Evolutionary conservation across 768 basidiomycete species (phyloP).

Genomic region (Trametes sanguinea): DNA sequence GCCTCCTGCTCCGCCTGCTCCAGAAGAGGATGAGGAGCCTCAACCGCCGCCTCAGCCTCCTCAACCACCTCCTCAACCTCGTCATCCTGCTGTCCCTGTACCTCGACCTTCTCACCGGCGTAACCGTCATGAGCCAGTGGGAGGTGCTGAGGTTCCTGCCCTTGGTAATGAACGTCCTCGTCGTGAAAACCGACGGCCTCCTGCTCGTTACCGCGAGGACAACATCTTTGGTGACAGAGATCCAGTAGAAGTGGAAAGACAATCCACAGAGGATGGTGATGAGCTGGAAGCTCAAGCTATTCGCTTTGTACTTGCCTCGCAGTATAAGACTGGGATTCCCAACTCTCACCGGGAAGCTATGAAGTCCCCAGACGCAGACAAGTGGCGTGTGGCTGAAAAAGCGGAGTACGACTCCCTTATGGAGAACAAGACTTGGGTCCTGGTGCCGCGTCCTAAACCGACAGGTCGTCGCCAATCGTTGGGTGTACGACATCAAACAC

Average conservation of each 20-base stretch:
- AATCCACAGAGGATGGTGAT: not conserved
- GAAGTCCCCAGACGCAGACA: not conserved
- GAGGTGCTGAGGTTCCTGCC: not conserved
- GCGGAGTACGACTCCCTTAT: slow-evolving; percentile 6
- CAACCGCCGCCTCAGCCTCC: too few species aligned
- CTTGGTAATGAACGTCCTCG: not conserved
- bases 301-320: not conserved
- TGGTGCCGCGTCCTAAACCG: slow-evolving; percentile 21
- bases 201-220: not conserved
- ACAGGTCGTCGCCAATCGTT: not conserved
- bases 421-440: slow-evolving; percentile 3
- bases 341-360: not conserved
- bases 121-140: not conserved
- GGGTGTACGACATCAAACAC: not conserved
- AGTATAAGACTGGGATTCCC: not conserved
- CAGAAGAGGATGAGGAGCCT: too few species aligned
- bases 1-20: too few species aligned
- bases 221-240: not conserved
- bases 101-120: not conserved
- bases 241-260: not conserved
- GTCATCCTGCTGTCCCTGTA: too few species aligned
- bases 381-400: not conserved
- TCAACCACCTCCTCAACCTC: too few species aligned
- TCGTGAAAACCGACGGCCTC: not conserved
- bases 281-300: not conserved